These are phyloP conservation scores for Pleurostoma richardsiae DNA, from an alignment of 2,329 filamentous ascomycete genomes.

Conservation along the genomic window DNA sequence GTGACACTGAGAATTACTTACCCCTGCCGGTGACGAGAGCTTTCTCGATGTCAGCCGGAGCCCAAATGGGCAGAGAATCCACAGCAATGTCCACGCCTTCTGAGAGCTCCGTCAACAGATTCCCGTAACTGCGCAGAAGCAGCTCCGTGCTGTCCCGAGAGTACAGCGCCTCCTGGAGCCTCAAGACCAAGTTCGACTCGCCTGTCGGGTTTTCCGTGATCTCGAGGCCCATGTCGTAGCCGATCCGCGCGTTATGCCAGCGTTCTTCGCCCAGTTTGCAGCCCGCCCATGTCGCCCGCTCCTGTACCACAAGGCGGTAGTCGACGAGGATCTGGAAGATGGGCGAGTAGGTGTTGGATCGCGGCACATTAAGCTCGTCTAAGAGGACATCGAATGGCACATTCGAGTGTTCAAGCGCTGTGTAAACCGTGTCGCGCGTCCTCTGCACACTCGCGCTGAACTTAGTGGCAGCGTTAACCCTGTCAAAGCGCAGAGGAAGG, in stretches of 20 bases:
- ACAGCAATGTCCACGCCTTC: slow-evolving; percentile 3
- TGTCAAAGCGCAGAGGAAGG: slow-evolving; percentile 34
- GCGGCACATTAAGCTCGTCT: slow-evolving; percentile 30
- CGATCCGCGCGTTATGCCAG: slow-evolving; percentile 3
- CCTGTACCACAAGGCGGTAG: slow-evolving; percentile 19
- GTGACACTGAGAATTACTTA: slow-evolving; percentile 5
- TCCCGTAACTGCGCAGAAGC: slow-evolving; percentile 11
- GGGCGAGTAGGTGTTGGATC: slow-evolving; percentile 32
- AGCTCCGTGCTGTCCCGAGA: not conserved
- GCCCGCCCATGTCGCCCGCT: slow-evolving; percentile 12
- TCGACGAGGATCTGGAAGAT: slow-evolving; percentile 41
- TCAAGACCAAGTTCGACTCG: slow-evolving; percentile 14
- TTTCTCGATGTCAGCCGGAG: slow-evolving; percentile 3
- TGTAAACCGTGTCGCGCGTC: slow-evolving; percentile 16
- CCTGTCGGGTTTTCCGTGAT: slow-evolving; percentile 23
- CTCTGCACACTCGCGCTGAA: slow-evolving; percentile 23
- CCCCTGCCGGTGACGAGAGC: slow-evolving; percentile 3
- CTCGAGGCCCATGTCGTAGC: slow-evolving; percentile 28
- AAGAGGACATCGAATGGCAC: slow-evolving; percentile 46
- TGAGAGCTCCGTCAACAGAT: slow-evolving; percentile 5
- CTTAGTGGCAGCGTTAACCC: slow-evolving; percentile 8
- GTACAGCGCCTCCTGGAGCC: slow-evolving; percentile 25
- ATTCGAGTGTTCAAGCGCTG: slow-evolving; percentile 32
- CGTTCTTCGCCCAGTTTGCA: slow-evolving; percentile 1
- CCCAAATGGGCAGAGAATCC: slow-evolving; percentile 10